These are phyloP conservation scores for Aspergillus homomorphus DNA, from an alignment of 495 filamentous ascomycete genomes.

Conservation along the genomic window DNA sequence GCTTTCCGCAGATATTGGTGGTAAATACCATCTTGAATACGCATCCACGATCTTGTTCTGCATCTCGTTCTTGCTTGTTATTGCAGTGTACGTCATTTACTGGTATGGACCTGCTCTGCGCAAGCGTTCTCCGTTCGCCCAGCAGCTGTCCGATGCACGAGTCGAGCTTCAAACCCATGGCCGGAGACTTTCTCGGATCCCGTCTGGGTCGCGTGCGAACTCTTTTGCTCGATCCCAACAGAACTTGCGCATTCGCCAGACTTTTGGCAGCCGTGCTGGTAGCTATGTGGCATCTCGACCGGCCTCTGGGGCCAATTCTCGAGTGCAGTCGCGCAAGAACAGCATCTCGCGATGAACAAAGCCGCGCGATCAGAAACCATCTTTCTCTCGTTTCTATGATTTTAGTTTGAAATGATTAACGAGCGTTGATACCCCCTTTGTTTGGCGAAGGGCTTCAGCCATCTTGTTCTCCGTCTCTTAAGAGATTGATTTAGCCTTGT, in stretches of 20 bases:
- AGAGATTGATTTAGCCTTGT: background rate
- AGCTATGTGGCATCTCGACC: constrained; percentile 34
- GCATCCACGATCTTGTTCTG: constrained; percentile 71
- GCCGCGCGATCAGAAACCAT: background rate
- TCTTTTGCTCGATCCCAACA: constrained; percentile 50
- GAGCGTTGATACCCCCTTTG: constrained; percentile 7
- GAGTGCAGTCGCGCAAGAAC: constrained; percentile 39
- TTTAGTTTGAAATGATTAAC: constrained; percentile 8
- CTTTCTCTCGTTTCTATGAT: constrained; percentile 7
- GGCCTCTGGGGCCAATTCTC: constrained; percentile 36
- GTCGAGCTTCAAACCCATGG: constrained; percentile 40
- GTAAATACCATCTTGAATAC: constrained; percentile 57
- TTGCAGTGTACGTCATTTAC: constrained; percentile 75
- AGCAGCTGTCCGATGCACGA: constrained; percentile 58
- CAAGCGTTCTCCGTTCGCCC: constrained; percentile 69
- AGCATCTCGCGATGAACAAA: constrained; percentile 21
- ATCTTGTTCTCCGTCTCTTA: background rate
- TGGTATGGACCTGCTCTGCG: constrained; percentile 68
- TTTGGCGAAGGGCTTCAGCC: background rate
- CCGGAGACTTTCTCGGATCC: constrained; percentile 39
- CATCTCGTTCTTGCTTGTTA: constrained; percentile 66
- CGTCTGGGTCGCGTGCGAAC: constrained; percentile 38
- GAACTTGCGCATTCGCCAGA: constrained; percentile 45
- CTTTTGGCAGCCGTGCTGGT: constrained; percentile 40
- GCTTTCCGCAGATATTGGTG: constrained; percentile 53